Evolutionary conservation across 2,329 filamentous ascomycete species (phyloP).

Genomic region (Cyphellophora europaea): DNA sequence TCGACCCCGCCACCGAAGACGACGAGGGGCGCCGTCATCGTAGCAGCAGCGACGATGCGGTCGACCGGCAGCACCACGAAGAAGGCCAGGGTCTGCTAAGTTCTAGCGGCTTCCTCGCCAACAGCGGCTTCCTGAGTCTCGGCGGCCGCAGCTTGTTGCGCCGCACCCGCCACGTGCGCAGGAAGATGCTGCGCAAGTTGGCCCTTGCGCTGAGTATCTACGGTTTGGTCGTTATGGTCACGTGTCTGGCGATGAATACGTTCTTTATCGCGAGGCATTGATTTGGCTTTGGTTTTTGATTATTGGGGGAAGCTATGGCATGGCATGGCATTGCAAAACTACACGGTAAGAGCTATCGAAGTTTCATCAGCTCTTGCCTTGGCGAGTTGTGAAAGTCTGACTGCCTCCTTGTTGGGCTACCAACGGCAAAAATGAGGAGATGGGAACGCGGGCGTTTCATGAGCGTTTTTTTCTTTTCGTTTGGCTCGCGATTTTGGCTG

Average conservation of each 20-base stretch:
- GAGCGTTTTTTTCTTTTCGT: no score
- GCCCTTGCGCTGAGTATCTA: conserved; percentile 73
- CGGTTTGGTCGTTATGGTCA: conserved; percentile 77
- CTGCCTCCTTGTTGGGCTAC: no score
- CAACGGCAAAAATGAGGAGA: no score
- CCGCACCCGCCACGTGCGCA: conserved; percentile 53
- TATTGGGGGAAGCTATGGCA: no score
- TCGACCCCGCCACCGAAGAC: conserved; percentile 32
- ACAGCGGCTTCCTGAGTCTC: conserved; percentile 40
- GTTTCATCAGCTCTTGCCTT: no score
- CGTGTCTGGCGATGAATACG: conserved; percentile 77
- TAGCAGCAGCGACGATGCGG: conserved; percentile 11
- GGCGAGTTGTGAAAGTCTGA: no score
- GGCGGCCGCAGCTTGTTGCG: conserved; percentile 35
- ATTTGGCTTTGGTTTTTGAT: no score
- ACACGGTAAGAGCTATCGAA: no score
- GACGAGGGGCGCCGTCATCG: conserved; percentile 4
- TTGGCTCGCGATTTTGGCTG: no score
- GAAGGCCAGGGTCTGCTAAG: conserved; percentile 26
- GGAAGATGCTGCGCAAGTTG: conserved; percentile 56
- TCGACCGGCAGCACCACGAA: conserved; percentile 42
- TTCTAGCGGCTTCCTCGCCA: conserved; percentile 29
- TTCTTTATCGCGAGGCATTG: conserved; percentile 63
- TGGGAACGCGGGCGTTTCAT: no score
- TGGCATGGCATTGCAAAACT: no score